Evolutionary conservation across 1,284 basidiomycete genomes (phyloP).

Genomic region (Marasmius fiardii): DNA sequence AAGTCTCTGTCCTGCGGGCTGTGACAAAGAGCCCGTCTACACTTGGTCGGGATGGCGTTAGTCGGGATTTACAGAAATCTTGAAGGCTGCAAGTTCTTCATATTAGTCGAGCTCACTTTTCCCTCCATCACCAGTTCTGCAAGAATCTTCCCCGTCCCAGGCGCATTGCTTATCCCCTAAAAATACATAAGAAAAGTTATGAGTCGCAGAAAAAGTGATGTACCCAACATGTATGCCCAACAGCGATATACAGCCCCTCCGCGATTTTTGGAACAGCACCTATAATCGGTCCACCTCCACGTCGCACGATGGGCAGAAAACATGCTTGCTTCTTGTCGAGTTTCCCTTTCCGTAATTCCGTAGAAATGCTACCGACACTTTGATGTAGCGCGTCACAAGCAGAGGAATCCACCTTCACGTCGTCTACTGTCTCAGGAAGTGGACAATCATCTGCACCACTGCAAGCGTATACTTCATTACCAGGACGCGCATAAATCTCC

Average conservation of each 20-base stretch:
- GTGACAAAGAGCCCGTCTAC: no score
- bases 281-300: constrained; percentile 56
- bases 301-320: constrained; percentile 55
- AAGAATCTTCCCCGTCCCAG: constrained; percentile 60
- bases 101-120: constrained; percentile 44
- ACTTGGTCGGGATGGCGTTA: neutral
- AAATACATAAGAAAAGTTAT: neutral
- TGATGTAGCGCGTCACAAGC: constrained; percentile 53
- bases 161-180: constrained; percentile 71
- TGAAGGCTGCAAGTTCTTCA: constrained; percentile 44
- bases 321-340: constrained; percentile 64
- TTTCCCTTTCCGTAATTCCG: constrained; percentile 45
- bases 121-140: constrained; percentile 60
- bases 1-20: no score
- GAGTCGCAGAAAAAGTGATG: constrained; percentile 16
- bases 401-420: constrained; percentile 47
- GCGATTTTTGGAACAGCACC: constrained; percentile 48
- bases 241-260: constrained; percentile 56
- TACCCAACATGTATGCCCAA: constrained; percentile 72
- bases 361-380: constrained; percentile 57
- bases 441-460: constrained; percentile 60
- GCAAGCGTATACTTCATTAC: constrained; percentile 67
- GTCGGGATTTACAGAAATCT: constrained; percentile 27
- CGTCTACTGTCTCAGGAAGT: constrained; percentile 59
- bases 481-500: constrained; percentile 70